phyloP scores from a whole-genome alignment of 2,329 filamentous ascomycete species.

The Exophiala phaeomuriformis region DNA sequence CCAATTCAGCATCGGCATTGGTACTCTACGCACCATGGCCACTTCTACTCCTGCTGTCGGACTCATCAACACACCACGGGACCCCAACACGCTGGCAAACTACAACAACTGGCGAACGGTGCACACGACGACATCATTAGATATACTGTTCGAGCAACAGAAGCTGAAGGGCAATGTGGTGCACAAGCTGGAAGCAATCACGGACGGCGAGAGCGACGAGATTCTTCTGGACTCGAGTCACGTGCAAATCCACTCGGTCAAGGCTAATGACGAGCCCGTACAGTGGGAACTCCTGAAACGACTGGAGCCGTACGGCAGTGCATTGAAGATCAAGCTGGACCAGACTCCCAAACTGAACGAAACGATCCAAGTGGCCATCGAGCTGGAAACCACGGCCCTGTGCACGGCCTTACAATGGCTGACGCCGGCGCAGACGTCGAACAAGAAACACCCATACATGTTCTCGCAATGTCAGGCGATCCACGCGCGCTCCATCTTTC shows the following conservation, averaged over 20 bases:
- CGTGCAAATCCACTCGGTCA: constrained; percentile 65
- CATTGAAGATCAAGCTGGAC: constrained; percentile 44
- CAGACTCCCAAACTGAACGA: constrained; percentile 42
- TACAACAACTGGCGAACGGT: constrained; percentile 80
- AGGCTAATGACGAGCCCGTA: constrained; percentile 56
- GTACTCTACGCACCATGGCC: constrained; percentile 25
- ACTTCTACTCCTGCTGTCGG: constrained; percentile 25
- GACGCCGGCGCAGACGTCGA: constrained; percentile 84
- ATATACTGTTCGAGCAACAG: constrained; percentile 76
- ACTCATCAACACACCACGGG: constrained; percentile 48
- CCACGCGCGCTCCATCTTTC: constrained; percentile 86
- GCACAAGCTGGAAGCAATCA: constrained; percentile 69
- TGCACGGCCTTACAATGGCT: constrained; percentile 96
- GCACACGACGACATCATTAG: constrained; percentile 74
- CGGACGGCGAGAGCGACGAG: constrained; percentile 63
- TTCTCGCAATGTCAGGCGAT: constrained; percentile 98
- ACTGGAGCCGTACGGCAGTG: constrained; percentile 58
- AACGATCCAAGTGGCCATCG: constrained; percentile 51
- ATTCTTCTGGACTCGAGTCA: constrained; percentile 85
- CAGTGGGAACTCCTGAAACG: constrained; percentile 66
- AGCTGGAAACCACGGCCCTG: constrained; percentile 71
- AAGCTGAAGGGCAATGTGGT: constrained; percentile 68
- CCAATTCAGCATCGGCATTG: background rate
- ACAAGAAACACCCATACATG: constrained; percentile 94
- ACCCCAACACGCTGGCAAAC: constrained; percentile 87